phyloP scores from a whole-genome alignment of 163 green algal genomes.

The Chlorella variabilis region DNA sequence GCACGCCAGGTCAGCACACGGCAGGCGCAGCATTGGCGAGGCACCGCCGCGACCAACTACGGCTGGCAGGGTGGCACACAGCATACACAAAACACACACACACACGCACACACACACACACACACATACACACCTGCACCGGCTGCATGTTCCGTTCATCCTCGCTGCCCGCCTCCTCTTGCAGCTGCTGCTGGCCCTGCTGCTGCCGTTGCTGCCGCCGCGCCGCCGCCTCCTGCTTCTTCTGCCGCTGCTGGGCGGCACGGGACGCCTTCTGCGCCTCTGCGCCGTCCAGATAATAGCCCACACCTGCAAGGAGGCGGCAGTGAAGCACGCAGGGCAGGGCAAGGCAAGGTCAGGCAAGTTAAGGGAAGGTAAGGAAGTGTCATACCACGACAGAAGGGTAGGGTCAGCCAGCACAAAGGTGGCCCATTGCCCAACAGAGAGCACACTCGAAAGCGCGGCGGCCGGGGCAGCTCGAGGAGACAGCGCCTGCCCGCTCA shows the following conservation, averaged over 20 bases:
- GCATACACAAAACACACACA: neutral
- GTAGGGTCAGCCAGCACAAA: neutral
- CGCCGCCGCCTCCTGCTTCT: constrained; percentile 11
- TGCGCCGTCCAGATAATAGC: constrained; percentile 72
- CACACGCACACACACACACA: no score
- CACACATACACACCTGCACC: neutral
- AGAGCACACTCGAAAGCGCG: no score
- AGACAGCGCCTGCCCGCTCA: neutral
- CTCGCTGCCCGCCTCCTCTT: constrained; percentile 12
- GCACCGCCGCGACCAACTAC: no score
- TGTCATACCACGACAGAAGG: neutral
- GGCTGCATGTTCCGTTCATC: constrained; percentile 26
- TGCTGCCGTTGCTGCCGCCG: constrained; percentile 6
- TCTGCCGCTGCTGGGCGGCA: constrained; percentile 26
- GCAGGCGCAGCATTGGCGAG: no score
- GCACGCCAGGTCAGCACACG: neutral
- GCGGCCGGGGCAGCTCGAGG: no score
- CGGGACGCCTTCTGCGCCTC: constrained; percentile 16
- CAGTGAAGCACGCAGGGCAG: no score
- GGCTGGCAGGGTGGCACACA: neutral
- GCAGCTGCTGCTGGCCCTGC: constrained; percentile 3
- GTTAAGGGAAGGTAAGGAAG: no score
- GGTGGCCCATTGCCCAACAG: no score
- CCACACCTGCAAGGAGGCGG: constrained; percentile 56
- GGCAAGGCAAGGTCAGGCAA: neutral